Conservation (phyloP, 2,329 filamentous ascomycete species). For the Aspergillus sp. region DNA sequence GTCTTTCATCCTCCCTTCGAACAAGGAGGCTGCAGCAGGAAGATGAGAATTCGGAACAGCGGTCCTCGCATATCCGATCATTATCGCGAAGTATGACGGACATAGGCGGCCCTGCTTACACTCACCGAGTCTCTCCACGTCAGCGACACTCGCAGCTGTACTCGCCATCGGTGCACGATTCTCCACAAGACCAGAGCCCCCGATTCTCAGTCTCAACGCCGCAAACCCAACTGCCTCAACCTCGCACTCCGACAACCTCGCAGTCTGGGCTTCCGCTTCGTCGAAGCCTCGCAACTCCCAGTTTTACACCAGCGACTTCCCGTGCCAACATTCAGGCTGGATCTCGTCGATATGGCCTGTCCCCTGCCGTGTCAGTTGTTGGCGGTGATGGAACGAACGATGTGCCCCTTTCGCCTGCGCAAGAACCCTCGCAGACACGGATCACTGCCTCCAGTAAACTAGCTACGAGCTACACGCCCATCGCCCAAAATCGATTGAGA, state of each 20-base stretch:
- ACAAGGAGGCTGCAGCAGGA: constrained; percentile 36
- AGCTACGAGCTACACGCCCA: constrained; percentile 37
- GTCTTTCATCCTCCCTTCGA: constrained; percentile 39
- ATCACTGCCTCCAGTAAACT: constrained; percentile 33
- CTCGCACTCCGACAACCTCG: constrained; percentile 29
- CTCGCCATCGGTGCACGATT: constrained; percentile 22
- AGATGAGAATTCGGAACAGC: constrained; percentile 31
- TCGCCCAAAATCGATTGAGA: constrained; percentile 34
- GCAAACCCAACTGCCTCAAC: constrained; percentile 22
- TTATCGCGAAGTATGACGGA: constrained; percentile 45
- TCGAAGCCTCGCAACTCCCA: constrained; percentile 33
- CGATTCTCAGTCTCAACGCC: constrained; percentile 21
- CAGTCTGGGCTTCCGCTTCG: constrained; percentile 37
- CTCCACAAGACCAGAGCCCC: constrained; percentile 21
- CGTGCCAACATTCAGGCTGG: constrained; percentile 41
- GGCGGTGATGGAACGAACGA: constrained; percentile 14
- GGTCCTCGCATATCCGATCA: constrained; percentile 32
- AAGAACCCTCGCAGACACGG: constrained; percentile 28
- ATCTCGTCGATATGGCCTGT: constrained; percentile 37
- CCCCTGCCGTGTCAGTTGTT: constrained; percentile 18
- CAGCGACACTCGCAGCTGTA: constrained; percentile 33
- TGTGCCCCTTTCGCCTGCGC: constrained; percentile 19
- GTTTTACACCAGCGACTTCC: constrained; percentile 34
- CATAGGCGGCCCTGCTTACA: constrained; percentile 26
- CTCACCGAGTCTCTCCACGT: constrained; percentile 28